Evolutionary conservation across 108 stramenopile genomes (phyloP), one percentile per base, ranked within the genome.

Genomic region (Pseudonitzschia delicatissima): DNA sequence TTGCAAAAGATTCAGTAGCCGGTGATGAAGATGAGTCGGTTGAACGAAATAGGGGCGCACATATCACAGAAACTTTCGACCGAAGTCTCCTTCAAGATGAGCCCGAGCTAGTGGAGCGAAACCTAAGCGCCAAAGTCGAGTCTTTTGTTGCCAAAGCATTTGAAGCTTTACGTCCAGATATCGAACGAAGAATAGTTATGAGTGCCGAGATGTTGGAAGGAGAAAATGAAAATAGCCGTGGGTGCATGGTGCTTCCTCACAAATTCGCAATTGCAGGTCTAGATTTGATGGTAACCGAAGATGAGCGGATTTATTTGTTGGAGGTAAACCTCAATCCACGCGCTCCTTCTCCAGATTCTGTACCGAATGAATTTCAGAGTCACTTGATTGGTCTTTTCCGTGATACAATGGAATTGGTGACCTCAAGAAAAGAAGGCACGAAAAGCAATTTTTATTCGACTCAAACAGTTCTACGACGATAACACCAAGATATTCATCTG

Each of bases 251-350:
- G 3, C 36, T 61, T 12, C 60, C 60, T n/a, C 60, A 61, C 32
- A 78, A 79, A 52, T 78, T 78, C 65, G 67, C 49, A 9, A 39
- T 83, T 20, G 82, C 82, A 3, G 82, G 75, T 15, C 52, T 79
- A 0, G 82, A 83, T 68, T 49, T 83, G 32, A 79, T 83, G 82
- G 77, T 83, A 12, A 79, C 78, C 0, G 75, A 79, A 52, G 67
- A 79, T 31, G 40, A 53, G 20, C 57, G 65, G n/a, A 48, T 79
- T 5, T 76, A 70, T 39, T 47, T 83, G 36, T 39, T 83, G 29
- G 82, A 83, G 44, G 78, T 68, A 28, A 83, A 83, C 48, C 64
- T 79, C 23, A 76, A 79, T 47, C 82, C 82, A 17, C 31, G 64
- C 13, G 74, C 79, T 8, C 82, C 82, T 0, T 68, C 65, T 2